phyloP scores from a whole-genome alignment of 441 rosid genomes.

The Raphanus hybrid region DNA sequence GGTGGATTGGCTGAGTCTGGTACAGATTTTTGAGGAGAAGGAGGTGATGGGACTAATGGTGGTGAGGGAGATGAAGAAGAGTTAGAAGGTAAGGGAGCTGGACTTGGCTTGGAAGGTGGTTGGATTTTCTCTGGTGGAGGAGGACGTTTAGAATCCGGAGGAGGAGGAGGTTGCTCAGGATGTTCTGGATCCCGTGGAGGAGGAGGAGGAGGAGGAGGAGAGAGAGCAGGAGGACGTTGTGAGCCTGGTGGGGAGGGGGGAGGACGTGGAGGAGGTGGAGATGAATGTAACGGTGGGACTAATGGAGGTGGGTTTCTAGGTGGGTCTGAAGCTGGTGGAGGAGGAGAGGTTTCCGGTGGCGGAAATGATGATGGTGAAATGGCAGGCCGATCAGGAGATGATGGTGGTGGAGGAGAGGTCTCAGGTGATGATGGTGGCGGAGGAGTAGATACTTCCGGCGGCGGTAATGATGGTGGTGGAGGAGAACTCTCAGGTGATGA shows the following conservation, averaged over 20 bases:
- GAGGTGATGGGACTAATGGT: constrained; percentile 39
- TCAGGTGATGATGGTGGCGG: constrained; percentile 26
- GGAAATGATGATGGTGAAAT: constrained; percentile 40
- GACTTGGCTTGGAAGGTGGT: constrained; percentile 38
- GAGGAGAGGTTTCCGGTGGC: constrained; percentile 41
- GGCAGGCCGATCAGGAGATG: constrained; percentile 30
- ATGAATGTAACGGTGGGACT: constrained; percentile 34
- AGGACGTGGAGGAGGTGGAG: constrained; percentile 46
- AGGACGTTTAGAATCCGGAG: constrained; percentile 13
- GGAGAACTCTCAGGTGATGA: constrained; percentile 15
- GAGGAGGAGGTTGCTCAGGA: constrained; percentile 18
- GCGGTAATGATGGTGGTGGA: constrained; percentile 25
- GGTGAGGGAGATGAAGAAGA: constrained; percentile 51
- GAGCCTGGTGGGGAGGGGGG: constrained; percentile 17
- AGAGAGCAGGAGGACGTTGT: constrained; percentile 18
- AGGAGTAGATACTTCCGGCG: neutral
- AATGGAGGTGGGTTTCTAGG: constrained; percentile 36
- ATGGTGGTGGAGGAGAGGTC: constrained; percentile 34
- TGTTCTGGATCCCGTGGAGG: constrained; percentile 18
- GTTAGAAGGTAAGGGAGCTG: constrained; percentile 52
- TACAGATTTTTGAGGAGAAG: constrained; percentile 45
- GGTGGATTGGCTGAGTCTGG: constrained; percentile 45
- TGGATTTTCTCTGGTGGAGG: neutral
- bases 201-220: constrained; percentile 37
- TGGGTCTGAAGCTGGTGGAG: constrained; percentile 39